These are phyloP conservation scores for Pseudoneurospora amorphoporcata DNA, from an alignment of 495 filamentous ascomycete genomes.

Conservation along the genomic window DNA sequence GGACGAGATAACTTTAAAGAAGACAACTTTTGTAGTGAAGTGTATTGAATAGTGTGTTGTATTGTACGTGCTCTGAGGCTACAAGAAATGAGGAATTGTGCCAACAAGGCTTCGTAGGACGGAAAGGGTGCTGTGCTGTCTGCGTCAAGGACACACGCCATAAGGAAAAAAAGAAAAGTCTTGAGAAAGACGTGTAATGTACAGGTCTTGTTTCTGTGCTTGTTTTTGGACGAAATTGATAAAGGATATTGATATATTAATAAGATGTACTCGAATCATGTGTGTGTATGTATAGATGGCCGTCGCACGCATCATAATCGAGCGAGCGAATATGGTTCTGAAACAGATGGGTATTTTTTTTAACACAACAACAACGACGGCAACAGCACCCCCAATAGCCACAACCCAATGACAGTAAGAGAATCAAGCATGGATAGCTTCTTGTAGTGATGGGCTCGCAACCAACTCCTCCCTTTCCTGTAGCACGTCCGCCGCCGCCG, in stretches of 20 bases:
- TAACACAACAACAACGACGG: background rate
- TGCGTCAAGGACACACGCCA: background rate
- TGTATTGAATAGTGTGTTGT: background rate
- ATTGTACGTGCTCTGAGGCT: conserved; percentile 1
- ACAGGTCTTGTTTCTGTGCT: background rate
- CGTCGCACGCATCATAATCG: background rate
- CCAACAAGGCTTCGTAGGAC: background rate
- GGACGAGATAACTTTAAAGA: too few species aligned
- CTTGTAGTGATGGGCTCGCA: conserved; percentile 28
- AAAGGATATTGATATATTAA: background rate
- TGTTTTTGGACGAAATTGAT: background rate
- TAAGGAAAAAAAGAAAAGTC: background rate
- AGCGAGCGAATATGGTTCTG: background rate
- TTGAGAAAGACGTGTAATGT: background rate
- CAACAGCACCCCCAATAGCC: background rate
- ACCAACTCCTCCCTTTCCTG: conserved; percentile 21
- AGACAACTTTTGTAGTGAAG: background rate
- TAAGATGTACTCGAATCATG: background rate
- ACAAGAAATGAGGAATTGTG: background rate
- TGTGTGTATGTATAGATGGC: background rate
- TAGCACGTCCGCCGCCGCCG: background rate
- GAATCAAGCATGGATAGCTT: conserved; percentile 26
- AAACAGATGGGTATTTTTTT: background rate
- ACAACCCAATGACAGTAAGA: background rate
- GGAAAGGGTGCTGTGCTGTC: background rate